Conservation (phyloP, 805 yeast genomes). For the Huiozyma naganishii region DNA sequence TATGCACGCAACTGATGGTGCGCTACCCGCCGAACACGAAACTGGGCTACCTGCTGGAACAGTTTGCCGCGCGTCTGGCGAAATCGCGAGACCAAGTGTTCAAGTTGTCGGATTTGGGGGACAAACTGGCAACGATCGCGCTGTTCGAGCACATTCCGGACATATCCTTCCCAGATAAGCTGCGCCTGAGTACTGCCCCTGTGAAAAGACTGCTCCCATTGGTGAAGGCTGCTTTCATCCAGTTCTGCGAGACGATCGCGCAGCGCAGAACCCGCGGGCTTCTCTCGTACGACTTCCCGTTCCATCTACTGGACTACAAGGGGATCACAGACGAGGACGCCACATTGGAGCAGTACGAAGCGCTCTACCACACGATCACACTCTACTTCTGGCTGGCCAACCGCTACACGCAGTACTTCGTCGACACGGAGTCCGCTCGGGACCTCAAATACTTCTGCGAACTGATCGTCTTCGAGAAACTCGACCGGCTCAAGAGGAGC, state of each 20-base stretch:
- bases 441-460: slow-evolving; percentile 66
- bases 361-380: slow-evolving; percentile 54
- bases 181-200: slow-evolving; percentile 54
- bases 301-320: slow-evolving; percentile 18
- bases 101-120: slow-evolving; percentile 19
- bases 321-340: slow-evolving; percentile 19
- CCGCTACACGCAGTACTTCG: slow-evolving; percentile 72
- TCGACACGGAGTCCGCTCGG: slow-evolving; percentile 63
- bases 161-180: slow-evolving; percentile 45
- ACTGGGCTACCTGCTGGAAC: slow-evolving; percentile 36
- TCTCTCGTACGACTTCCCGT: slow-evolving; percentile 37
- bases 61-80: slow-evolving; percentile 31
- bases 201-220: slow-evolving; percentile 30
- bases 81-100: slow-evolving; percentile 15
- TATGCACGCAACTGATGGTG: slow-evolving; percentile 58
- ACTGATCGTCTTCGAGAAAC: slow-evolving; percentile 31
- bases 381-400: slow-evolving; percentile 79
- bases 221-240: slow-evolving; percentile 34
- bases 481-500: slow-evolving; percentile 25
- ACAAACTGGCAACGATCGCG: slow-evolving; percentile 32
- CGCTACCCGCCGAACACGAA: slow-evolving; percentile 44
- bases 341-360: slow-evolving; percentile 37
- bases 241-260: slow-evolving; percentile 46
- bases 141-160: slow-evolving; percentile 34
- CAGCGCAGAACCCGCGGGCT: slow-evolving; percentile 43